A percentile compares a stretch with the other conserved stretches of the same genome.
Evolutionary conservation across 805 yeast genomes (phyloP).

Genomic region (Vanderwaltozyma tropicalis): DNA sequence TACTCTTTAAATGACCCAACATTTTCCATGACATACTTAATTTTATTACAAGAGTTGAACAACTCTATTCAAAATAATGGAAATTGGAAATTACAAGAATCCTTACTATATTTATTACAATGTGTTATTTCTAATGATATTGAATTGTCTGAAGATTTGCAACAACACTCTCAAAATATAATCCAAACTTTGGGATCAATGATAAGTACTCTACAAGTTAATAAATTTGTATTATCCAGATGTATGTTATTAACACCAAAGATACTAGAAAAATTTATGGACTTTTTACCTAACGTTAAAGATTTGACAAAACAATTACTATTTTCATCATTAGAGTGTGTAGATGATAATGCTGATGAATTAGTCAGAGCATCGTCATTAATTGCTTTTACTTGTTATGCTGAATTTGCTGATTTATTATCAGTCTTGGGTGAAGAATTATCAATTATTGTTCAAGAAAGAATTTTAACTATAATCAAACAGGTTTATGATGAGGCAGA

Average conservation of each 20-base stretch:
- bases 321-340: slow-evolving; percentile 12
- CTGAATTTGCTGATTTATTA: slow-evolving; percentile 29
- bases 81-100: slow-evolving; percentile 10
- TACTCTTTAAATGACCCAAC: slow-evolving; percentile 34
- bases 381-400: slow-evolving; percentile 45
- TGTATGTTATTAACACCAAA: slow-evolving; percentile 45
- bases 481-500: slow-evolving; percentile 50
- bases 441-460: slow-evolving; percentile 14
- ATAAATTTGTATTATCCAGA: slow-evolving; percentile 38
- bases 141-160: slow-evolving; percentile 1
- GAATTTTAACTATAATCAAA: slow-evolving; percentile 30
- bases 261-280: slow-evolving; percentile 43
- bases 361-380: slow-evolving; percentile 28
- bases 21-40: slow-evolving; percentile 3
- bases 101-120: slow-evolving; percentile 18
- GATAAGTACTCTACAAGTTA: slow-evolving; percentile 8
- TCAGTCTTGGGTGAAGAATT: slow-evolving; percentile 16
- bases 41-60: background rate
- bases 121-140: slow-evolving; percentile 14
- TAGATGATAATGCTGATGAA: slow-evolving; percentile 25
- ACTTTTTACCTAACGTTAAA: slow-evolving; percentile 24
- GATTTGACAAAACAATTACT: slow-evolving; percentile 25
- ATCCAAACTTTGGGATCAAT: slow-evolving; percentile 9
- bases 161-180: background rate
- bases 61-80: background rate